phyloP scores from a whole-genome alignment of 2,329 filamentous ascomycete species.

The Setomelanomma holmii region DNA sequence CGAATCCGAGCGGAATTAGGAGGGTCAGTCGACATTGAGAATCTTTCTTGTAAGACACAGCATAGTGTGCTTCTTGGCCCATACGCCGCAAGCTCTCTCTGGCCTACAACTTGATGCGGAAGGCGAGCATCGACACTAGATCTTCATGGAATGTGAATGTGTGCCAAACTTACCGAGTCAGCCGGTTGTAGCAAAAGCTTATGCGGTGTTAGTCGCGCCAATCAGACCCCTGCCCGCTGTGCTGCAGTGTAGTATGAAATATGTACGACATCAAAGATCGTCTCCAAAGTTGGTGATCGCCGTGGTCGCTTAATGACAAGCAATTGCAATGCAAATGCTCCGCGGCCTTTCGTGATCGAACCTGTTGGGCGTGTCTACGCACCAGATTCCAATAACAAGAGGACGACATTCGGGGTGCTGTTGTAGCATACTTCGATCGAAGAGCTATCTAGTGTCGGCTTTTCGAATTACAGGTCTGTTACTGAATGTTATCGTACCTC shows the following conservation, averaged over 20 bases:
- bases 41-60: too few relatives aligned
- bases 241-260: conserved; percentile 22
- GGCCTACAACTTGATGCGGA: background rate
- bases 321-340: background rate
- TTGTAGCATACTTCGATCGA: background rate
- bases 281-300: conserved; percentile 15
- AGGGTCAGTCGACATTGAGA: too few relatives aligned
- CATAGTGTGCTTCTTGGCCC: too few relatives aligned
- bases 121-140: background rate
- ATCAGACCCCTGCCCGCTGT: conserved; percentile 15
- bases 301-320: conserved; percentile 8
- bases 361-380: background rate
- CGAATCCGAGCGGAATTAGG: too few relatives aligned
- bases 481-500: background rate
- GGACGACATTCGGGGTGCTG: too few relatives aligned
- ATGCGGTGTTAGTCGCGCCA: conserved; percentile 17
- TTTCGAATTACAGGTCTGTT: background rate
- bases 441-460: background rate
- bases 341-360: background rate
- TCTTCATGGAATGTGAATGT: background rate
- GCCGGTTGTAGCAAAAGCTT: conserved; percentile 13
- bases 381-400: background rate
- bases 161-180: conserved; percentile 5
- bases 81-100: background rate
- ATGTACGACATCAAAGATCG: conserved; percentile 38